These are phyloP conservation scores for Durusdinium trenchii DNA, from an alignment of 73 alveolate species.

Conservation along the genomic window DNA sequence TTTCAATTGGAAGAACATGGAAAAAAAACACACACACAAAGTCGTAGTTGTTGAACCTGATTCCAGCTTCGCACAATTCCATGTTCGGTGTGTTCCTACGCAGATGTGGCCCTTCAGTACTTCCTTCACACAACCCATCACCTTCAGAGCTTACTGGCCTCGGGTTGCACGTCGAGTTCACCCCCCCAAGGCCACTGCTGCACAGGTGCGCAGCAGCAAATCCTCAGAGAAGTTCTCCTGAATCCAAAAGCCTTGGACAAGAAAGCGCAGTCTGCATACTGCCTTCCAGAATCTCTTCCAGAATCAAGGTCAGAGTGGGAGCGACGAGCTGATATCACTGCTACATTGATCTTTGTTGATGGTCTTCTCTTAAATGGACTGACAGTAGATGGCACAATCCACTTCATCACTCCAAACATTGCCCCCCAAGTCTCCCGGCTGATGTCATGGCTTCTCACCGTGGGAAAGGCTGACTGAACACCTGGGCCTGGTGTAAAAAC, in stretches of 20 bases:
- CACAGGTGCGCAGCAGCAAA: background rate
- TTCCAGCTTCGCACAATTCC: too few relatives aligned
- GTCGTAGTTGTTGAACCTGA: too few relatives aligned
- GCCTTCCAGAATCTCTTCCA: too few relatives aligned
- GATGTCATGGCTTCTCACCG: slow-evolving; percentile 30
- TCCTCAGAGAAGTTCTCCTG: slow-evolving; percentile 15
- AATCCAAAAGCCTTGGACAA: slow-evolving; percentile 38
- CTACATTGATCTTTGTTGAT: too few relatives aligned
- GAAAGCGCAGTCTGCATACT: background rate
- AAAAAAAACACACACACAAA: too few relatives aligned
- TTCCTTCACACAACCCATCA: background rate
- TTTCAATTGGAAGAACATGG: too few relatives aligned
- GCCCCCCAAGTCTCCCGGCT: background rate
- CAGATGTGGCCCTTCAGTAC: background rate
- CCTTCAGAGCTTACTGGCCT: background rate
- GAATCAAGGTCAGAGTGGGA: too few relatives aligned
- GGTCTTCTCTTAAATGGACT: too few relatives aligned
- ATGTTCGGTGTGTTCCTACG: too few relatives aligned
- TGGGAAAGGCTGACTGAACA: background rate
- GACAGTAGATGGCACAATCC: too few relatives aligned
- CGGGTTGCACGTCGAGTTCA: slow-evolving; percentile 24
- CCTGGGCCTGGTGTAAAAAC: background rate
- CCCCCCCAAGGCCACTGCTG: background rate
- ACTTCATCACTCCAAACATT: background rate
- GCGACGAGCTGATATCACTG: too few relatives aligned